phyloP scores from a whole-genome alignment of 1,284 basidiomycete species.

The Cryptococcus maquisensis region DNA sequence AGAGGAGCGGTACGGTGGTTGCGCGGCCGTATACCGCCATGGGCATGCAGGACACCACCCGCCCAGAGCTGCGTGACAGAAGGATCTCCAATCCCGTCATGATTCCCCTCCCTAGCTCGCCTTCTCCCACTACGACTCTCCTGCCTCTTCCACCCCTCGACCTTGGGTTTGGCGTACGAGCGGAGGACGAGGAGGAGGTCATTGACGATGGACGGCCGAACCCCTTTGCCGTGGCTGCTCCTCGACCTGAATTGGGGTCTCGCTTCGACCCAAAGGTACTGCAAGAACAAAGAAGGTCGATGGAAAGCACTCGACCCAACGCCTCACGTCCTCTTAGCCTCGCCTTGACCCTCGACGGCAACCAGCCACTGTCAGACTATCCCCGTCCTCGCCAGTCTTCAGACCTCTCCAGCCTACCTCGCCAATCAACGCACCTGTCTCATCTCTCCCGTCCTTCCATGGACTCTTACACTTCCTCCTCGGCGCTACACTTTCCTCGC shows the following conservation, averaged over 20 bases:
- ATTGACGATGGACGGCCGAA: conserved; percentile 19
- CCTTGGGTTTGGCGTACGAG: neutral
- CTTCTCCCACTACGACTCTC: conserved; percentile 1
- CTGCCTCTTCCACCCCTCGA: conserved; percentile 1
- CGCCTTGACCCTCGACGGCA: neutral
- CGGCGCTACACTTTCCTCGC: neutral
- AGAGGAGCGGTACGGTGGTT: conserved; percentile 8
- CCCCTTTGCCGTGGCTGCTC: conserved; percentile 44
- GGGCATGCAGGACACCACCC: conserved; percentile 6
- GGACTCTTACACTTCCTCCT: neutral
- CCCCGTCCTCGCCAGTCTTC: neutral
- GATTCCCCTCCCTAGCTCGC: conserved; percentile 26
- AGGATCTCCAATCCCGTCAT: conserved; percentile 21
- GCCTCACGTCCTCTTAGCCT: neutral
- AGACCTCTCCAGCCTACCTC: neutral
- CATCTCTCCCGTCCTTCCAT: neutral
- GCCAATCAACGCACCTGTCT: too few species aligned
- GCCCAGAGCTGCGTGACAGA: conserved; percentile 4
- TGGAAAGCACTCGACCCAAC: too few species aligned
- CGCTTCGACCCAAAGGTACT: conserved; percentile 42
- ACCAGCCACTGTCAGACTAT: neutral
- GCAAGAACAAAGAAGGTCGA: conserved; percentile 17
- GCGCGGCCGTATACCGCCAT: conserved; percentile 13
- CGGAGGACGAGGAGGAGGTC: neutral
- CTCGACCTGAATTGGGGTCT: conserved; percentile 30